A percentile compares a stretch with the other conserved stretches of the same genome.
Conservation (phyloP, 805 yeast genomes). For the Candida schatavii region DNA sequence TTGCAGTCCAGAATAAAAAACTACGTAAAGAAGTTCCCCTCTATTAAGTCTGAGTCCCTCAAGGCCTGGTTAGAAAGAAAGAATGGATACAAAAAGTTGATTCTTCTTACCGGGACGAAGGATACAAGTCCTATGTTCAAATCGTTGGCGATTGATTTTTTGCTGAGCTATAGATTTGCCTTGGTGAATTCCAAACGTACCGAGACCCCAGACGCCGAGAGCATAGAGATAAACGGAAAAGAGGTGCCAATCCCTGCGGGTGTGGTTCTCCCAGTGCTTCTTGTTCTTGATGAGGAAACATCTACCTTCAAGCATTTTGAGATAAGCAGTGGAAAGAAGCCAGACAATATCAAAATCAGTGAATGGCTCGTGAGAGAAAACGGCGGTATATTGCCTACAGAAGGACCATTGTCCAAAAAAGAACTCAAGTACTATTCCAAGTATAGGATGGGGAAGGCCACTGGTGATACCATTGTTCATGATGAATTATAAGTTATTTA, state of each 20-base stretch:
- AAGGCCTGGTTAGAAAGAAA: conserved; percentile 25
- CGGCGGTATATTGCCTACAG: conserved; percentile 24
- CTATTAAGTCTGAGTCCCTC: conserved; percentile 20
- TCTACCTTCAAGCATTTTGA: conserved; percentile 20
- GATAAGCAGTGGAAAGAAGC: conserved; percentile 20
- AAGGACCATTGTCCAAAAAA: conserved; percentile 37
- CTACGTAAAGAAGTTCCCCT: conserved; percentile 53
- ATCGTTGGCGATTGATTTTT: conserved; percentile 67
- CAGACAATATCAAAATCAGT: conserved; percentile 27
- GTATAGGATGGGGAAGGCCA: conserved; percentile 27
- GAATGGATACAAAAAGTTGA: conserved; percentile 33
- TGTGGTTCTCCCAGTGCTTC: conserved; percentile 25
- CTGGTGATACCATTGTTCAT: conserved; percentile 16
- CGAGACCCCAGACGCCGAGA: conserved; percentile 6
- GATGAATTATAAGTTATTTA: conserved; percentile 27
- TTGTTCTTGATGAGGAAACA: conserved; percentile 19
- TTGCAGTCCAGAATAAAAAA: conserved; percentile 60
- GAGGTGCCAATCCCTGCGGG: conserved; percentile 17
- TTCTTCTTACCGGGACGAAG: conserved; percentile 52
- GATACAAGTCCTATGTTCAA: conserved; percentile 56
- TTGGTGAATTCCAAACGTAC: conserved; percentile 33
- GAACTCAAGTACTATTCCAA: conserved; percentile 26
- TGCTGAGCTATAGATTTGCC: conserved; percentile 49
- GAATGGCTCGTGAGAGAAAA: conserved; percentile 30
- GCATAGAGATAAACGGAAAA: conserved; percentile 15